Evolutionary conservation across 1,284 basidiomycete species (phyloP).

Genomic region (Mrakiaceae sp.): DNA sequence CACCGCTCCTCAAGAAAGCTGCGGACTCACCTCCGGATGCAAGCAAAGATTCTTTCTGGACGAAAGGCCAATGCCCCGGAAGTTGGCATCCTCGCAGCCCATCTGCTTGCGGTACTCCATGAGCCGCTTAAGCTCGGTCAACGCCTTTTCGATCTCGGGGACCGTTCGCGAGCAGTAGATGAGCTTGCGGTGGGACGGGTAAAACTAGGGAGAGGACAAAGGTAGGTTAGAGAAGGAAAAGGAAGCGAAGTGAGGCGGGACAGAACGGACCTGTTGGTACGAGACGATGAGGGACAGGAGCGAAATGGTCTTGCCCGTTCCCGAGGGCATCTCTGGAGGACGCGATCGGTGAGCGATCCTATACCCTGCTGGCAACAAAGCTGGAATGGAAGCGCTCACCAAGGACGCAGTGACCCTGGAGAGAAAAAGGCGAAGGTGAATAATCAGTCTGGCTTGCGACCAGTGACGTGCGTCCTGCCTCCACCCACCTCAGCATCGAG

Average conservation of each 20-base stretch:
- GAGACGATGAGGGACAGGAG: slow-evolving; percentile 92
- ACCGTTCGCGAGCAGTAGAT: slow-evolving; percentile 99
- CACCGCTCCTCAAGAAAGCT: background rate
- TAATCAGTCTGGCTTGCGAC: background rate
- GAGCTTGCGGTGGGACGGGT: slow-evolving; percentile 82
- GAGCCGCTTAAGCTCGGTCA: slow-evolving; percentile 87
- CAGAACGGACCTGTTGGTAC: slow-evolving; percentile 71
- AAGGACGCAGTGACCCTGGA: slow-evolving; percentile 90
- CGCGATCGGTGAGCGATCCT: background rate
- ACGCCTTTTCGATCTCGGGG: slow-evolving; percentile 98
- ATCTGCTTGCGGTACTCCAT: slow-evolving; percentile 83
- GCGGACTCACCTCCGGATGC: slow-evolving; percentile 70
- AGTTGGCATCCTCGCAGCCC: slow-evolving; percentile 63
- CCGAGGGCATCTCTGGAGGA: slow-evolving; percentile 84
- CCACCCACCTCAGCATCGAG: slow-evolving; percentile 62
- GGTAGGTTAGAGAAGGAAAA: background rate
- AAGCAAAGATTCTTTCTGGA: slow-evolving; percentile 95
- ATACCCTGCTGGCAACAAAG: background rate
- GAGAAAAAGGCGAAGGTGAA: background rate
- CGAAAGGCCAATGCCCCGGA: slow-evolving; percentile 83
- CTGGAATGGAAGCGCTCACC: background rate
- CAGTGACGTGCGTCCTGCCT: background rate
- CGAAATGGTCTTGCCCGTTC: slow-evolving; percentile 97
- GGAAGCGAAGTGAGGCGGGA: background rate
- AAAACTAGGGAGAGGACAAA: slow-evolving; percentile 50